phyloP scores from a whole-genome alignment of 768 basidiomycete species.

The Rhizopogon rudus region DNA sequence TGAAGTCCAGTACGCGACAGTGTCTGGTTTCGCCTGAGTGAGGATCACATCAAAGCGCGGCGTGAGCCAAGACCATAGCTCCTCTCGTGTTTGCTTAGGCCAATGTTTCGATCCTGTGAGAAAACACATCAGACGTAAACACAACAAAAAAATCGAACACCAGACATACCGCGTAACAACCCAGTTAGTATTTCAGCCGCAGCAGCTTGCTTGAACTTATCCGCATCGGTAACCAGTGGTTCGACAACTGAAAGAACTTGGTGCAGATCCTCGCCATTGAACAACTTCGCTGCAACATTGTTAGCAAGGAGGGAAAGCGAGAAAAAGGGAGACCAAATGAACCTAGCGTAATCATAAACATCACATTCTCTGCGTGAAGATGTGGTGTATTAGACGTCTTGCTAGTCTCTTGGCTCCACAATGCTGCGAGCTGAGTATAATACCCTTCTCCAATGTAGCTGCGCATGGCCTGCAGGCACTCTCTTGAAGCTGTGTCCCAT shows the following conservation, averaged over 20 bases:
- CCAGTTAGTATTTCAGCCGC: constrained; percentile 73
- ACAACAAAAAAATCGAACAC: background rate
- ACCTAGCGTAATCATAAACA: constrained; percentile 48
- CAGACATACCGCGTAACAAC: constrained; percentile 57
- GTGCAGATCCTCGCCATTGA: constrained; percentile 48
- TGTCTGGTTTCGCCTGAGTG: constrained; percentile 81
- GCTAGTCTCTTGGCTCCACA: constrained; percentile 82
- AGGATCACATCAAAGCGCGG: constrained; percentile 59
- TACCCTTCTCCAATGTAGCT: constrained; percentile 46
- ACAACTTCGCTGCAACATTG: constrained; percentile 56
- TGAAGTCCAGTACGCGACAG: constrained; percentile 68
- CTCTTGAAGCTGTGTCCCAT: constrained; percentile 53
- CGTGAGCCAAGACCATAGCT: constrained; percentile 71
- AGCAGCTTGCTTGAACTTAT: constrained; percentile 85
- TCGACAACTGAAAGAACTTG: constrained; percentile 53
- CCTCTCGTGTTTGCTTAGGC: constrained; percentile 45
- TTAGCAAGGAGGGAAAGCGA: constrained; percentile 30
- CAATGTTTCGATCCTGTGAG: constrained; percentile 78
- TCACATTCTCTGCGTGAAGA: constrained; percentile 48
- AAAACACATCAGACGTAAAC: constrained; percentile 5
- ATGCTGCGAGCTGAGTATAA: constrained; percentile 51
- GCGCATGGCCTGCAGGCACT: constrained; percentile 48
- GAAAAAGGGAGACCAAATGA: constrained; percentile 25
- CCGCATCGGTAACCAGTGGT: constrained; percentile 53
- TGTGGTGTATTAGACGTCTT: constrained; percentile 48